Percentiles rank a stretch among this genome's conserved stretches.
phyloP scores from a whole-genome alignment of 1,284 basidiomycete species.

The Puccinia triticina region DNA sequence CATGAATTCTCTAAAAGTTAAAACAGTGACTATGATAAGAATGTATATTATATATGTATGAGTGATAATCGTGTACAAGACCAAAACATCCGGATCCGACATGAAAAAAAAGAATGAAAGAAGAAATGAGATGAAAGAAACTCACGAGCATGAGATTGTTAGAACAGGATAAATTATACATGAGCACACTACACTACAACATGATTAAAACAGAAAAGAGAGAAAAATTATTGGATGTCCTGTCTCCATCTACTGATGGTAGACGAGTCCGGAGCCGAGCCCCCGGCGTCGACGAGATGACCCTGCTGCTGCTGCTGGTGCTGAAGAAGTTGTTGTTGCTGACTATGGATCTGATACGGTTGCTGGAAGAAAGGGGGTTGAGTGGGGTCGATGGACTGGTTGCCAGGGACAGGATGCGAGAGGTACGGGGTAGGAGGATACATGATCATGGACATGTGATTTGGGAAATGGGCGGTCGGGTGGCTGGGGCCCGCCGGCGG shows the following conservation, averaged over 20 bases:
- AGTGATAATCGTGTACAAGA: no score
- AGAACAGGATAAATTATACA: background rate
- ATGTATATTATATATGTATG: no score
- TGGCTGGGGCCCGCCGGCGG: background rate
- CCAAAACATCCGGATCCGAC: background rate
- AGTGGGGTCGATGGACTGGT: background rate
- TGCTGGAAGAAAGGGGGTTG: background rate
- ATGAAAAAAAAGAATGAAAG: background rate
- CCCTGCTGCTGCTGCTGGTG: background rate
- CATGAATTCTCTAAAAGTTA: no score
- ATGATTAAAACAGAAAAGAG: background rate
- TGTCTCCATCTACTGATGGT: constrained; percentile 25
- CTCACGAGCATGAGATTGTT: background rate
- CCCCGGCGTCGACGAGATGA: background rate
- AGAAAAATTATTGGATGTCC: constrained; percentile 4
- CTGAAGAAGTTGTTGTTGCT: background rate
- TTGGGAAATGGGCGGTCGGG: background rate
- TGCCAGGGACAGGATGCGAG: background rate
- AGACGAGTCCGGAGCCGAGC: background rate
- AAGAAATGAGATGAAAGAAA: background rate
- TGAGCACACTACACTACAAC: background rate
- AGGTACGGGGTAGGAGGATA: background rate
- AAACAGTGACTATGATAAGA: no score
- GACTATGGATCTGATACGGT: background rate
- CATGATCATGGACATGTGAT: background rate